Evolutionary conservation across 495 filamentous ascomycete genomes (phyloP).

Genomic region (Cladorrhinum samala): DNA sequence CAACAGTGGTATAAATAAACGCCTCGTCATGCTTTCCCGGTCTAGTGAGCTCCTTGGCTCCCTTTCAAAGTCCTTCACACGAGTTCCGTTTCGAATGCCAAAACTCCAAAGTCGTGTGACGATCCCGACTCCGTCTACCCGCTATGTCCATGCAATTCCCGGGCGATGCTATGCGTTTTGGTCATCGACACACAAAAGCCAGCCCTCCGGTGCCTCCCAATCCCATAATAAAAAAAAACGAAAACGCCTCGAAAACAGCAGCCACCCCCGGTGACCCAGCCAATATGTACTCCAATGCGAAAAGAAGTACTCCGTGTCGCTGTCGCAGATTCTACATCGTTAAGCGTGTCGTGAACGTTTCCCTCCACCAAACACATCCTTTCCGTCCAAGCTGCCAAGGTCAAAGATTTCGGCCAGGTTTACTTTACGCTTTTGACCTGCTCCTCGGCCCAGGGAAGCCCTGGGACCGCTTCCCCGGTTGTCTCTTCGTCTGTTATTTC

Average conservation of each 20-base stretch:
- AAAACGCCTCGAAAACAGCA: slow-evolving; percentile 6
- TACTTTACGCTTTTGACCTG: slow-evolving; percentile 73
- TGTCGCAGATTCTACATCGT: too few relatives aligned
- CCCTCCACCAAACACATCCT: slow-evolving; percentile 52
- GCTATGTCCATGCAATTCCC: slow-evolving; percentile 12
- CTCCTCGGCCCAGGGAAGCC: slow-evolving; percentile 49
- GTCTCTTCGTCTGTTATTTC: slow-evolving; percentile 39
- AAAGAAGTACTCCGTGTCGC: too few relatives aligned
- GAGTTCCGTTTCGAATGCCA: too few relatives aligned
- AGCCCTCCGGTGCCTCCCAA: slow-evolving; percentile 1
- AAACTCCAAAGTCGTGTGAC: too few relatives aligned
- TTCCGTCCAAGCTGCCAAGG: slow-evolving; percentile 55
- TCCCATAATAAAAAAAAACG: not conserved
- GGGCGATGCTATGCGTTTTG: slow-evolving; percentile 11
- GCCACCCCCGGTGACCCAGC: too few relatives aligned
- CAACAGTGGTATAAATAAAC: slow-evolving; percentile 17
- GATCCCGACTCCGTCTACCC: too few relatives aligned
- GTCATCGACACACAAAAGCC: slow-evolving; percentile 2
- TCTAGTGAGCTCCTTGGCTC: not conserved
- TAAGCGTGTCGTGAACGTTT: slow-evolving; percentile 60
- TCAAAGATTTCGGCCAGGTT: slow-evolving; percentile 79
- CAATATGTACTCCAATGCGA: too few relatives aligned
- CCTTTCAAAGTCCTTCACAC: too few relatives aligned
- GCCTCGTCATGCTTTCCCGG: slow-evolving; percentile 15
- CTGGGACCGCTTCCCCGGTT: slow-evolving; percentile 29